These are phyloP conservation scores for Lentinula novae-zelandiae DNA, from an alignment of 1,284 basidiomycete species.

Conservation along the genomic window DNA sequence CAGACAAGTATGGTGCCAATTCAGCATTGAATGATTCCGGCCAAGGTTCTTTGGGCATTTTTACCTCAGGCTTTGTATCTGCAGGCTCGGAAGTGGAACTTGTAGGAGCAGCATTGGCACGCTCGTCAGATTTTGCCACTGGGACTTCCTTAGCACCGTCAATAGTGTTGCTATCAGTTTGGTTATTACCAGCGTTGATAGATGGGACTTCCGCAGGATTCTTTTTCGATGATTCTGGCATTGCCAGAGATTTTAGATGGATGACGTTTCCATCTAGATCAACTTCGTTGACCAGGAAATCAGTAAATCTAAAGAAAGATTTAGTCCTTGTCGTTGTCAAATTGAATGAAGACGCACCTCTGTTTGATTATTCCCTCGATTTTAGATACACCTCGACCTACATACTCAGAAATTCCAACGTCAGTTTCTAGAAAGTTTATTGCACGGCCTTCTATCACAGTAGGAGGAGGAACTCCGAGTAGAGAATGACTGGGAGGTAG, in stretches of 20 bases:
- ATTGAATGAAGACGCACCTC: conserved; percentile 47
- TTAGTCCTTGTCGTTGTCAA: conserved; percentile 5
- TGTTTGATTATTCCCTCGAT: conserved; percentile 95
- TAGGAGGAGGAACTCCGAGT: conserved; percentile 53
- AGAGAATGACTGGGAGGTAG: conserved; percentile 73
- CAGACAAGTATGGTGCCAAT: conserved; percentile 62
- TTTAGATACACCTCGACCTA: conserved; percentile 64
- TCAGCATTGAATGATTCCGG: conserved; percentile 52
- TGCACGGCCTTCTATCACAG: conserved; percentile 41
- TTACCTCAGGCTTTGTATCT: not conserved
- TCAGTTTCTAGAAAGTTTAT: conserved; percentile 74
- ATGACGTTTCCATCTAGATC: conserved; percentile 75
- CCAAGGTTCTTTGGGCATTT: conserved; percentile 49
- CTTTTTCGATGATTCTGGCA: conserved; percentile 53
- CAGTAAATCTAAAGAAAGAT: conserved; percentile 71
- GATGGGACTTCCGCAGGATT: conserved; percentile 13
- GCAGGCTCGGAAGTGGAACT: not conserved
- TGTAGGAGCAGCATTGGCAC: not conserved
- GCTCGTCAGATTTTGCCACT: not conserved
- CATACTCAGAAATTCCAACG: conserved; percentile 90
- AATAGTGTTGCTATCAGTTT: not conserved
- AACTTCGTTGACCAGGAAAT: conserved; percentile 91
- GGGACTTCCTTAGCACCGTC: not conserved
- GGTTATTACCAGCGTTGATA: not conserved
- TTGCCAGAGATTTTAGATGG: conserved; percentile 72